Evolutionary conservation across 176 grass and related monocot species (phyloP), one percentile per base, ranked within the genome.

Genomic region (Musa acuminata): DNA sequence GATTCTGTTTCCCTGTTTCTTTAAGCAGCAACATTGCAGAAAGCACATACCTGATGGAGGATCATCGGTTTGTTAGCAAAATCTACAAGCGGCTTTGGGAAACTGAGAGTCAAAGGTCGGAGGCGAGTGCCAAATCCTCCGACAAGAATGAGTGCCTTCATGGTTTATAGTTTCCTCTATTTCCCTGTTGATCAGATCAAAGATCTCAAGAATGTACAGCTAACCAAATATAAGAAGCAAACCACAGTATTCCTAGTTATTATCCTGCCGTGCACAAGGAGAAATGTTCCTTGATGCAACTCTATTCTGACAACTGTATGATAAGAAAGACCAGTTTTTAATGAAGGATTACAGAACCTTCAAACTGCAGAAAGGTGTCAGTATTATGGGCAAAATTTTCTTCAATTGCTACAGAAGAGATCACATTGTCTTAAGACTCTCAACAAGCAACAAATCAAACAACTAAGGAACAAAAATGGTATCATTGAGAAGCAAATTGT

Each of bases 11-110:
- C 35, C 35, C 35, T 43, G 35, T 43, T 43, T 43, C 35, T 43
- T 22, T 67, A 67, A 8, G 13, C 16, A 5, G 13, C 13, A 67
- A 67, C 6, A 16, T 67, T 12, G 26, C 6, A 35, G 64, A 60
- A 60, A 35, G 64, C 13, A 3, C 9, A 67, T 67, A 67, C 64
- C 64, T 67, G 64, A 67, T 67, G 64, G 35, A 67, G 64, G 26
- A 67, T 67, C 64, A 67, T 67, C 8, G 64, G 64, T 67, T 67
- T 67, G 64, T 67, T 67, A 67, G 64, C 64, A 67, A 67, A 67
- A 67, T 67, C 64, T 16, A 67, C 64, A 43, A 67, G 64, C 35
- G 64, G 64, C 64, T 67, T 67, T 2, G 64, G 64, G 24, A 67
- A 67, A 29, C 64, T 67, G 14, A 67, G 64, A 1, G 64, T 67